Evolutionary conservation across 2,329 filamentous ascomycete genomes (phyloP), one percentile per base, ranked within the genome.

Genomic region (Sclerotinia subarctica): DNA sequence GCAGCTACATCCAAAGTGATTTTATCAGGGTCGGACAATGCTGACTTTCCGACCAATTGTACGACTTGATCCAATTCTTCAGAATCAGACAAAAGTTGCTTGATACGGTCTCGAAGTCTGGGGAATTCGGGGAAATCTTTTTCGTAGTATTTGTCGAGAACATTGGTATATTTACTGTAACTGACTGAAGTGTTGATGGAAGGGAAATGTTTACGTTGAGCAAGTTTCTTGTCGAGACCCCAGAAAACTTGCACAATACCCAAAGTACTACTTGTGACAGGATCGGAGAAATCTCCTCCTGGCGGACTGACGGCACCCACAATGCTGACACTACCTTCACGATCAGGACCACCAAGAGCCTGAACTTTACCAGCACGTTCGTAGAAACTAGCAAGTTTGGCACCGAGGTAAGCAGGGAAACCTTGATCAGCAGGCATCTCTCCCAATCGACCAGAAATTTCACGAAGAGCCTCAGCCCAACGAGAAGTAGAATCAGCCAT

Each of bases 381-480:
- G 86, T 99, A 99, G 86, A 99, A 99, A 77, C 93, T 97, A 71
- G 95, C 95, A 72, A 99, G 88, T 84, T 99, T 99, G 73, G 95
- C 93, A 82, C 93, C 89, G 67, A 99, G 87, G 79, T 99, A 99
- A 64, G 95, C 95, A 57, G 95, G 95, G 89, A 97, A 99, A 88
- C 95, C 95, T 82, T 99, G 95, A 81, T 99, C 95, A 80, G 95
- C 95, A 82, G 95, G 95, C 95, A 99, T 99, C 81, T 99, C 95
- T 85, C 95, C 95, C 70, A 99, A 85, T 86, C 95, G 95, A 85
- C 95, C 95, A 46, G 95, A 99, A 80, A 99, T 90, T 81, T 99
- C 95, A 91, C 95, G 93, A 79, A 99, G 87, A 78, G 95, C 95
- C 83, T 99, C 95, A 72, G 95, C 95, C 95, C 95, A 99, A 73